phyloP scores from a whole-genome alignment of 148 eudicot genomes.

The Chenopodium quinoa region DNA sequence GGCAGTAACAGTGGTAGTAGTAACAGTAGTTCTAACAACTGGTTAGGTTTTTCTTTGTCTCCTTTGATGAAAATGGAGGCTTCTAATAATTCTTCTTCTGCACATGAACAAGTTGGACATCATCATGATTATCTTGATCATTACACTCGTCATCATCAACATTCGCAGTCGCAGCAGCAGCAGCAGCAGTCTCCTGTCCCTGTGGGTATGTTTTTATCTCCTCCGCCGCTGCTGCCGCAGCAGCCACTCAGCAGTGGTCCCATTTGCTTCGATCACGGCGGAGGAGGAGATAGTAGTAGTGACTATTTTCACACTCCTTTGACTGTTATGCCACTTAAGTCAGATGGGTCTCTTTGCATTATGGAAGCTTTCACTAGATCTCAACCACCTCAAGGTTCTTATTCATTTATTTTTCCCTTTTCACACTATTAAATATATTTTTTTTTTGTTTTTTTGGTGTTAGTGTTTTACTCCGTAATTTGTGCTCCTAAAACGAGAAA shows the following conservation, averaged over 20 bases:
- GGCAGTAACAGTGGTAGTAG: slow-evolving; percentile 14
- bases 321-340: slow-evolving; percentile 69
- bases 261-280: slow-evolving; percentile 30
- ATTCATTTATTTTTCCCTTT: neutral
- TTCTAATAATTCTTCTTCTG: neutral
- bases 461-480: too few species aligned
- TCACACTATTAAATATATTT: neutral
- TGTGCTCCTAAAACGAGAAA: too few species aligned
- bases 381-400: slow-evolving; percentile 47
- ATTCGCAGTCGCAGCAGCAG: slow-evolving; percentile 14
- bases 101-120: slow-evolving; percentile 11
- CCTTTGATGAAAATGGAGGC: slow-evolving; percentile 48
- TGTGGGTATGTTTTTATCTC: slow-evolving; percentile 27
- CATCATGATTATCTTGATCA: slow-evolving; percentile 11
- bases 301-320: slow-evolving; percentile 38
- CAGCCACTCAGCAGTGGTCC: slow-evolving; percentile 15
- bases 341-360: slow-evolving; percentile 79
- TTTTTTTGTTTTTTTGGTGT: neutral
- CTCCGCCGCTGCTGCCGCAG: neutral
- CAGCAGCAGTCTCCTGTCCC: neutral
- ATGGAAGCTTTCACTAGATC: slow-evolving; percentile 66
- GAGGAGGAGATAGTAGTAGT: slow-evolving; percentile 14
- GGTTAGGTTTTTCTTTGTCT: slow-evolving; percentile 70
- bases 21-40: slow-evolving; percentile 29
- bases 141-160: slow-evolving; percentile 24